Percentiles rank a stretch among this genome's conserved stretches.
phyloP scores from a whole-genome alignment of 1,284 basidiomycete species.

The Trametes versicolor region DNA sequence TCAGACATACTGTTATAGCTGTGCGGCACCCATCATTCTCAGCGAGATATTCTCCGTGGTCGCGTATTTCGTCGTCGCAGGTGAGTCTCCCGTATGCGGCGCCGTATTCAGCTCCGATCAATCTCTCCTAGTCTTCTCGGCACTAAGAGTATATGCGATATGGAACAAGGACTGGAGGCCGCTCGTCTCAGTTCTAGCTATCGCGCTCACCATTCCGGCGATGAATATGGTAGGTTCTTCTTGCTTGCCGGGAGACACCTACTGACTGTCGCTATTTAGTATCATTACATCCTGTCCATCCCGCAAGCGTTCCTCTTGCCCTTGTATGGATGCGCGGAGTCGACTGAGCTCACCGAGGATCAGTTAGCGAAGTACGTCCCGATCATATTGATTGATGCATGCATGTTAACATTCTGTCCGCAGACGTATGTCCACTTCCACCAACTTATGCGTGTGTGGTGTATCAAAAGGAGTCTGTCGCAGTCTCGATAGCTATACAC shows the following conservation, averaged over 20 bases:
- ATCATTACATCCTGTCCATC: slow-evolving; percentile 23
- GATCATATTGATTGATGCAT: neutral
- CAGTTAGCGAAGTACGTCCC: slow-evolving; percentile 19
- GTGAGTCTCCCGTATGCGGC: slow-evolving; percentile 15
- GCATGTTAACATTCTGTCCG: neutral
- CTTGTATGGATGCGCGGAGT: slow-evolving; percentile 26
- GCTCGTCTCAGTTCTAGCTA: slow-evolving; percentile 16
- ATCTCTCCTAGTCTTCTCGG: slow-evolving; percentile 24
- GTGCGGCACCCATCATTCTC: slow-evolving; percentile 20
- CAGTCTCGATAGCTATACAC: slow-evolving; percentile 24
- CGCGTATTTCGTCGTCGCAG: slow-evolving; percentile 27
- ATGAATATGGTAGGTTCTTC: slow-evolving; percentile 29
- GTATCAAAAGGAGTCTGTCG: neutral
- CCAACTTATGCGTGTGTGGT: neutral
- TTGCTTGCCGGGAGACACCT: neutral
- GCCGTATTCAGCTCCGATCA: neutral
- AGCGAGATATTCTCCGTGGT: slow-evolving; percentile 22
- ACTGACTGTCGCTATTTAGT: slow-evolving; percentile 5
- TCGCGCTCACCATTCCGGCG: slow-evolving; percentile 29
- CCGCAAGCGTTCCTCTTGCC: slow-evolving; percentile 20
- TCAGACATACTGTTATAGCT: neutral
- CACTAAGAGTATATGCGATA: slow-evolving; percentile 35
- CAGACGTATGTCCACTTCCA: slow-evolving; percentile 4
- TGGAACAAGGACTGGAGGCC: slow-evolving; percentile 31
- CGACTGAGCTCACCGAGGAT: slow-evolving; percentile 3